Conservation (phyloP, 2,329 filamentous ascomycete genomes). For the Claviceps sp. region DNA sequence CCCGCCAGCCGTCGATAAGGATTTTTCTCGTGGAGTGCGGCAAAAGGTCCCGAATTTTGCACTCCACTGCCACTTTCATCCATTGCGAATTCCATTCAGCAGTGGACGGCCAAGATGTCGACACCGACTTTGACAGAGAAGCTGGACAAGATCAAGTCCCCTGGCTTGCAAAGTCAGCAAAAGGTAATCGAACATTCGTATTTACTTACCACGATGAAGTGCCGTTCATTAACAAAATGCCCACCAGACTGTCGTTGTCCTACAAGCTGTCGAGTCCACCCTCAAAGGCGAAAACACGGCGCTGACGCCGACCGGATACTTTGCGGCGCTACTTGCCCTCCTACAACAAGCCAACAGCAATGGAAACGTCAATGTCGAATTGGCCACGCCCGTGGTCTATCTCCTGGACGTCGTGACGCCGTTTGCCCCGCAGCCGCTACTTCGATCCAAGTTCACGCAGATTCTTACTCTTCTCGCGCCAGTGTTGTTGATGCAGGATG, state of each 20-base stretch:
- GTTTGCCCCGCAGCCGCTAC: constrained; percentile 69
- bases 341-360: constrained; percentile 61
- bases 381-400: constrained; percentile 80
- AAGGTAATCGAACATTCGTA: constrained; percentile 43
- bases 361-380: constrained; percentile 64
- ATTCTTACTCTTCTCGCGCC: constrained; percentile 81
- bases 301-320: constrained; percentile 79
- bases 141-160: constrained; percentile 93
- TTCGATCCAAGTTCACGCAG: constrained; percentile 88
- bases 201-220: not conserved
- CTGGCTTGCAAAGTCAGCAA: constrained; percentile 89
- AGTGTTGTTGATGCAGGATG: constrained; percentile 63
- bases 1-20: constrained; percentile 11
- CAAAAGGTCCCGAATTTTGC: constrained; percentile 3
- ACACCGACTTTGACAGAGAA: constrained; percentile 62
- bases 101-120: constrained; percentile 17
- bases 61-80: not conserved
- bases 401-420: constrained; percentile 86
- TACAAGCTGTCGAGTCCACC: constrained; percentile 85
- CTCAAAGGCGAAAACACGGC: constrained; percentile 77
- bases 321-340: constrained; percentile 83
- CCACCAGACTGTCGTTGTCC: constrained; percentile 63
- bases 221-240: not conserved
- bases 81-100: not conserved
- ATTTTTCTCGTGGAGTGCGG: constrained; percentile 9